Evolutionary conservation across 768 basidiomycete species (phyloP), one percentile per base, ranked within the genome.

Genomic region (Strobilomyces echinocephalus): DNA sequence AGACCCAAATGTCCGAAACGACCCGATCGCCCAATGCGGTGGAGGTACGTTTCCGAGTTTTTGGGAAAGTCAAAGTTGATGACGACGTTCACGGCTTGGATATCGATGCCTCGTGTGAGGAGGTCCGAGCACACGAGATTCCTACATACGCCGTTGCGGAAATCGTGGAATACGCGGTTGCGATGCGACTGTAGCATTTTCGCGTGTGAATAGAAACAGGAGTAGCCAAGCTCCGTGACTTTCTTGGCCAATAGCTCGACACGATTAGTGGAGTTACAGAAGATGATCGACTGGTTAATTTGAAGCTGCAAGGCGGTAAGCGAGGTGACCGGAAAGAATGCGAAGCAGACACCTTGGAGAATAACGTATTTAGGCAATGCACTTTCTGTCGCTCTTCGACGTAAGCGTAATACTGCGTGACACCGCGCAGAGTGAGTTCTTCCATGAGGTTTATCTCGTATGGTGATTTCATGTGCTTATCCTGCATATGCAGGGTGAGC

Each of bases 241-340:
- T 99, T 99, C 78, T 98, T 97, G 56, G 95, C 95, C 63, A 99
- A 82, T 45, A 99, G 88, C 74, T 99, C 95, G 76, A 99, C 95
- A 54, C 95, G 93, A 78, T 97, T 97, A 65, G 95, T 99, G 60
- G 95, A 97, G 79, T 99, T 99, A 76, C 95, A 99, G 76, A 99
- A 99, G 69, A 99, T 99, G 75, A 99, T 98, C 55, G 95, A 97
- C 76, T 99, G 95, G 75, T 99, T 99, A 79, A 99, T 99, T 95
- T 98, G 95, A 47, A 99, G 84, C 92, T 97, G 68, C 12, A 35
- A 53, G 44, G 39, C 18, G 18, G 46, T 60, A 30, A 56, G 54
- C 45, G 48, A 53, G 20, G 46, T 43, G 35, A 41, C 36, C 10
- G 24, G 24, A 33, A 14, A 21, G 36, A n/a, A 30, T 16, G 8